phyloP scores from a whole-genome alignment of 306 rosid genomes.

The Calophaca sinica region DNA sequence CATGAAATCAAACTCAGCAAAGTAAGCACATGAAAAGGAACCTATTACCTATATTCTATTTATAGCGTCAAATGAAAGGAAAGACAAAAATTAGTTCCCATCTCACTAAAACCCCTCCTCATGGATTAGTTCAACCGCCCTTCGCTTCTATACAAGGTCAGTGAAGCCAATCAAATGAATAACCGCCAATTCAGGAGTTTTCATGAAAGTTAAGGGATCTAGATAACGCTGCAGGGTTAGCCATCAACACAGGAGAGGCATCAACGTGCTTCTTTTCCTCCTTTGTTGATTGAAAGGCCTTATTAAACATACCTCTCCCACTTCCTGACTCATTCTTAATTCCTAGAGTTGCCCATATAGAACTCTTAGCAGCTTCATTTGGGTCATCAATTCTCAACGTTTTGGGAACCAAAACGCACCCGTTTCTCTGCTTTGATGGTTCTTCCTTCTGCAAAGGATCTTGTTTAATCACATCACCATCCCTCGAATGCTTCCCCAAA shows the following conservation, averaged over 20 bases:
- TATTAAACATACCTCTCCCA: constrained; percentile 70
- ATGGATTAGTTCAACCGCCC: too few relatives aligned
- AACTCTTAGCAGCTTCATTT: constrained; percentile 90
- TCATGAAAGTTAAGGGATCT: constrained; percentile 85
- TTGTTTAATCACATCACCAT: constrained; percentile 52
- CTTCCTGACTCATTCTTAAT: constrained; percentile 75
- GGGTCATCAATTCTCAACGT: constrained; percentile 91
- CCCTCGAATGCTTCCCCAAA: constrained; percentile 80
- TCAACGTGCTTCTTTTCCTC: constrained; percentile 58
- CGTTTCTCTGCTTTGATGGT: constrained; percentile 60
- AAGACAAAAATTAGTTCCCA: too few relatives aligned
- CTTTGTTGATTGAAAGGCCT: constrained; percentile 69
- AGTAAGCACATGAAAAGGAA: too few relatives aligned
- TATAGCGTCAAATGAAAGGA: too few relatives aligned
- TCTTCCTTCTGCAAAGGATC: constrained; percentile 52
- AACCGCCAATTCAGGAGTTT: constrained; percentile 61
- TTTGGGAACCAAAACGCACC: constrained; percentile 81
- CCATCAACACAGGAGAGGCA: constrained; percentile 63
- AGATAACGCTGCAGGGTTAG: constrained; percentile 94
- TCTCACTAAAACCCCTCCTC: too few relatives aligned
- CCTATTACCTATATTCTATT: too few relatives aligned
- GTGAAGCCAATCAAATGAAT: too few relatives aligned
- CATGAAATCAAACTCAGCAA: too few relatives aligned
- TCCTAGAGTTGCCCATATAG: constrained; percentile 93
- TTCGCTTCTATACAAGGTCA: too few relatives aligned